phyloP scores from a whole-genome alignment of 2,329 filamentous ascomycete genomes.

The Stemphylium lycopersici region DNA sequence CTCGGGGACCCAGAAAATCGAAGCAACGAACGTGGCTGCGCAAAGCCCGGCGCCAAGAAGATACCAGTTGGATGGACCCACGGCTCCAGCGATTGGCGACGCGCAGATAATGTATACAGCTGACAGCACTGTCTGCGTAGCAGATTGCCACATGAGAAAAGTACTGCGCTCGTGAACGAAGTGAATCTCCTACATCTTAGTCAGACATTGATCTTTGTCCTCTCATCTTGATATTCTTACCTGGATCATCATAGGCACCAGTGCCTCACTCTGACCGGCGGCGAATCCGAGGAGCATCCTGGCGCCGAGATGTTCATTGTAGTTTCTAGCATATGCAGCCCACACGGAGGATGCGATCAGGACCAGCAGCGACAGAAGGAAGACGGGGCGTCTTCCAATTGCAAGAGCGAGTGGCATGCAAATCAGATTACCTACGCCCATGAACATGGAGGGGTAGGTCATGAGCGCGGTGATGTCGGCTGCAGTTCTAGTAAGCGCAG shows the following conservation, averaged over 20 bases:
- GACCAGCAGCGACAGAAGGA: constrained; percentile 20
- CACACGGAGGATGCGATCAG: constrained; percentile 15
- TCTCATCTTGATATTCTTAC: constrained; percentile 5
- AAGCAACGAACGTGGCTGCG: constrained; percentile 44
- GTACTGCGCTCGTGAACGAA: constrained; percentile 55
- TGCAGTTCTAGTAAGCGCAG: too few species aligned
- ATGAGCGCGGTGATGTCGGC: constrained; percentile 47
- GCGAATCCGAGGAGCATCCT: constrained; percentile 50
- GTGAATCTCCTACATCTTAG: constrained; percentile 36
- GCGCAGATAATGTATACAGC: constrained; percentile 51
- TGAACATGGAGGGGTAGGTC: constrained; percentile 37
- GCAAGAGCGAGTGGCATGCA: constrained; percentile 29
- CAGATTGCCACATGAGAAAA: constrained; percentile 51
- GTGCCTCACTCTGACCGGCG: constrained; percentile 52
- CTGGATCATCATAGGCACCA: constrained; percentile 51
- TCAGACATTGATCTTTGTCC: too few species aligned
- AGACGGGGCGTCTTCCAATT: constrained; percentile 30
- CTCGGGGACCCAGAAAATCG: constrained; percentile 52
- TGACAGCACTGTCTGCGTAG: constrained; percentile 50
- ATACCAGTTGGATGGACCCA: constrained; percentile 54
- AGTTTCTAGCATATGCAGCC: constrained; percentile 20
- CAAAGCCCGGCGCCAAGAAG: constrained; percentile 48
- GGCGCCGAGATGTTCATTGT: constrained; percentile 46
- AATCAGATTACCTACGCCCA: constrained; percentile 30
- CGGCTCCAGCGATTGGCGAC: constrained; percentile 51